Conservation (phyloP, 139 green algal genomes). For the Mesostigma viride region DNA sequence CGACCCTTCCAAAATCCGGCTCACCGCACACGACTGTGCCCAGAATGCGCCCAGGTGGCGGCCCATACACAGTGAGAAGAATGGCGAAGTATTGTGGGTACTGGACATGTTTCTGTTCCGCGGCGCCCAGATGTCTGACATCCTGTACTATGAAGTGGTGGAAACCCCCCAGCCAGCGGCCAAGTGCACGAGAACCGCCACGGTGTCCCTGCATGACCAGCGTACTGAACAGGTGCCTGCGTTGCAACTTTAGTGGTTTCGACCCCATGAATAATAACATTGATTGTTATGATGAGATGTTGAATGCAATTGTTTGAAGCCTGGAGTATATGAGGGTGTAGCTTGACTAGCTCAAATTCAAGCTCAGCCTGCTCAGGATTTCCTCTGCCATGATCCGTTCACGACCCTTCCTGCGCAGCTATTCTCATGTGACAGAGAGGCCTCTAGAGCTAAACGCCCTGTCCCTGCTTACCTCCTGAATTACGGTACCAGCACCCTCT, state of each 20-base stretch:
- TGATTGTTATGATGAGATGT: neutral
- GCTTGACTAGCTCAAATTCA: too few species aligned
- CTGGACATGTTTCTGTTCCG: too few species aligned
- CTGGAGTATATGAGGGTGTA: neutral
- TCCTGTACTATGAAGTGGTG: constrained; percentile 88
- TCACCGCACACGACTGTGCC: constrained; percentile 75
- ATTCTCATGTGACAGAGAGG: too few species aligned
- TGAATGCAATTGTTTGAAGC: neutral
- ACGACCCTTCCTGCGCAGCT: too few species aligned
- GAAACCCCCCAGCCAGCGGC: constrained; percentile 82
- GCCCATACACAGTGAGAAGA: constrained; percentile 45
- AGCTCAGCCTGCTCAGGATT: too few species aligned
- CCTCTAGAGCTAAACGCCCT: too few species aligned
- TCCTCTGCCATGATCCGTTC: too few species aligned
- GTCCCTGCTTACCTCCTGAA: too few species aligned
- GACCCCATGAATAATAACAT: constrained; percentile 8
- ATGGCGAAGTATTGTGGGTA: constrained; percentile 50
- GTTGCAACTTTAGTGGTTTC: too few species aligned
- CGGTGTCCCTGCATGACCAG: constrained; percentile 56
- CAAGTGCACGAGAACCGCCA: constrained; percentile 51
- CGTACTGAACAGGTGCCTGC: constrained; percentile 56
- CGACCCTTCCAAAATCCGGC: too few species aligned
- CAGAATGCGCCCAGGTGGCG: constrained; percentile 35
- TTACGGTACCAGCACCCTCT: too few species aligned
- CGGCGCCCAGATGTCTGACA: constrained; percentile 39